phyloP scores from a whole-genome alignment of 805 yeast species.

The Jamesozyma hellenica region DNA sequence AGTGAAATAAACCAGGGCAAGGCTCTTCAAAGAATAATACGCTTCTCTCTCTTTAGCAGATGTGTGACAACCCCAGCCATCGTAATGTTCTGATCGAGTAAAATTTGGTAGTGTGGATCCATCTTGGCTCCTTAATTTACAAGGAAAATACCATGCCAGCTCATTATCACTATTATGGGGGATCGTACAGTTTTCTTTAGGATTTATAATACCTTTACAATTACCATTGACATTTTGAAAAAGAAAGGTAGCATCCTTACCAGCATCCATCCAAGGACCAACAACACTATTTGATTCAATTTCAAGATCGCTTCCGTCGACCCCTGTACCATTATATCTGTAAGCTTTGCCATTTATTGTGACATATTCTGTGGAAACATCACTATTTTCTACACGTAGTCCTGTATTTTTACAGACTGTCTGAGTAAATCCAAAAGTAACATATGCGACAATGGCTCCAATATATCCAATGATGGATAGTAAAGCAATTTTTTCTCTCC shows the following conservation, averaged over 20 bases:
- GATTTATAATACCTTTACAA: slow-evolving; percentile 68
- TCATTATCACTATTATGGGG: slow-evolving; percentile 52
- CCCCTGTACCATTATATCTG: slow-evolving; percentile 57
- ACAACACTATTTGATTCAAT: slow-evolving; percentile 50
- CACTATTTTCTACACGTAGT: slow-evolving; percentile 46
- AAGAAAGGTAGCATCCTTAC: slow-evolving; percentile 70
- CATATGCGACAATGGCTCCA: slow-evolving; percentile 72
- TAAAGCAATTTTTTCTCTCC: slow-evolving; percentile 93
- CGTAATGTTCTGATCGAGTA: slow-evolving; percentile 46
- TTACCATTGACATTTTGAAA: slow-evolving; percentile 90
- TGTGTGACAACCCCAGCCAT: slow-evolving; percentile 92
- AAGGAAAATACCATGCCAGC: slow-evolving; percentile 95
- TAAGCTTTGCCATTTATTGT: slow-evolving; percentile 78
- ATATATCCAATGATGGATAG: slow-evolving; percentile 61
- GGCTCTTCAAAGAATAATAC: slow-evolving; percentile 47
- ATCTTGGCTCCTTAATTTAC: slow-evolving; percentile 58
- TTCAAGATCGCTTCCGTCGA: slow-evolving; percentile 69
- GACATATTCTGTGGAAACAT: slow-evolving; percentile 49
- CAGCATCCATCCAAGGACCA: slow-evolving; percentile 84
- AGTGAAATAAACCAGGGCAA: slow-evolving; percentile 74
- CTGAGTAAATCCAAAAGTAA: slow-evolving; percentile 83
- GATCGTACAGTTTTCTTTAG: slow-evolving; percentile 58
- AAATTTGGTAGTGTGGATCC: slow-evolving; percentile 63
- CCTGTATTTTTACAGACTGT: slow-evolving; percentile 54
- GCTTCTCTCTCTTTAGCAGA: slow-evolving; percentile 55